These are phyloP conservation scores for Saturnispora saitoi DNA, from an alignment of 805 yeast species.

Conservation along the genomic window DNA sequence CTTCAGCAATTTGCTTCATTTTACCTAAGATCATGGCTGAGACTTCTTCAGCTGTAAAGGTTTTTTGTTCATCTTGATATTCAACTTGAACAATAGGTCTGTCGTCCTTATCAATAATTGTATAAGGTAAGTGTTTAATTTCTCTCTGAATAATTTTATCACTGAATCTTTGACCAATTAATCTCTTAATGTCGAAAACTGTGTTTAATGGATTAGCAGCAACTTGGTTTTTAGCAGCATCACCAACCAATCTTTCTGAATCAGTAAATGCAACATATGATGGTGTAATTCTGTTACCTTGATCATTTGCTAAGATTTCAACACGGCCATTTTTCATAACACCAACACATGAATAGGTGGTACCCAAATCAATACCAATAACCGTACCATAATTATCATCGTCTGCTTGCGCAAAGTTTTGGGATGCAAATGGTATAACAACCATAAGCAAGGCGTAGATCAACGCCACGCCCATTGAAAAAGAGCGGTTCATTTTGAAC, in stretches of 20 bases:
- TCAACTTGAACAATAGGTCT: conserved; percentile 86
- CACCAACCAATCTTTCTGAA: conserved; percentile 91
- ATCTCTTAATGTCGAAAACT: conserved; percentile 91
- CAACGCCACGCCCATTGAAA: conserved; percentile 21
- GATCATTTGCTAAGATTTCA: conserved; percentile 93
- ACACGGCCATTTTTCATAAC: conserved; percentile 51
- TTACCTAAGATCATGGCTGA: conserved; percentile 87
- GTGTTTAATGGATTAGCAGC: conserved; percentile 94
- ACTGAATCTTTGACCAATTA: conserved; percentile 75
- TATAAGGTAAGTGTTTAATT: conserved; percentile 84
- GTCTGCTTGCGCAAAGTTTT: conserved; percentile 23
- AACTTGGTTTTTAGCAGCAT: conserved; percentile 97
- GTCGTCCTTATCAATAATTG: conserved; percentile 65
- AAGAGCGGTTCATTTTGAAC: conserved; percentile 23
- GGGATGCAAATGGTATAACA: conserved; percentile 23
- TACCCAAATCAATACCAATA: conserved; percentile 92
- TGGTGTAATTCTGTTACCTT: conserved; percentile 98
- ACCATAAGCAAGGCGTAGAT: conserved; percentile 25
- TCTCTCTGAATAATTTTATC: conserved; percentile 77
- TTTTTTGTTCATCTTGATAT: conserved; percentile 78
- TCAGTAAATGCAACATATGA: conserved; percentile 96
- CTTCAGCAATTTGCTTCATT: conserved; percentile 91
- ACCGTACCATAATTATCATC: conserved; percentile 36
- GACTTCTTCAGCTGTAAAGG: conserved; percentile 89
- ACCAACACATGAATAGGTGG: conserved; percentile 97